Evolutionary conservation across 2,329 filamentous ascomycete genomes (phyloP), one percentile per base, ranked within the genome.

Genomic region (Calonectria ilicicola): DNA sequence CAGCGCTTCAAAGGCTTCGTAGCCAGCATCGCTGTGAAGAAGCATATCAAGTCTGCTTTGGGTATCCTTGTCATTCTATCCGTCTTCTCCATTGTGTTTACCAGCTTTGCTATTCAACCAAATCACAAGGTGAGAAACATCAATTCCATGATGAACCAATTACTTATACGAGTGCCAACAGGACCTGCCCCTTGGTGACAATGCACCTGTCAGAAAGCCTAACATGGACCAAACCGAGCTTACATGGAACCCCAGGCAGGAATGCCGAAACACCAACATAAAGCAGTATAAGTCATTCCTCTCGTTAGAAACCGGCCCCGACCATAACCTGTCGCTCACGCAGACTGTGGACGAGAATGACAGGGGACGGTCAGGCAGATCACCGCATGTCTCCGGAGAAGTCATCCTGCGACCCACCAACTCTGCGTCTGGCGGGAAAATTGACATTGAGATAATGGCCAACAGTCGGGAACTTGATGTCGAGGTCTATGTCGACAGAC

Each of bases 361-460:
- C 14, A 46, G 75, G n/a, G 72, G 35, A n/a, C 69, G 62, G 62
- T 74, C 60, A 8, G 79, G 79, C 27, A 78, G 76, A 49, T 72
- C 75, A 7, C 84, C 88, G 40, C 80, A 80, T 8, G 80, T 90
- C 58, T 83, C 76, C 15, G 89, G 89, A 60, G 82, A 87, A 27
- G 79, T 90, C 21, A 75, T 88, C 49, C 67, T 91, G 49, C 85
- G 86, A 80, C 75, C 84, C 76, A 46, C 77, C 15, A 79, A 82
- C 19, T 32, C 77, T 27, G 82, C 80, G 3, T 82, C 83, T 0
- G 69, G 76, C 2, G 84, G 87, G 3, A 81, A 78, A 2, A 75
- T 90, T 42, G 83, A 86, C 1, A 62, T 90, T 7, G 84, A 90
- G 73, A 79, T 85, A 35, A 80, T 85, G 29, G 84, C 85, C 67